These are phyloP conservation scores for Immersiella caudata DNA, from an alignment of 495 filamentous ascomycete genomes.

Conservation along the genomic window DNA sequence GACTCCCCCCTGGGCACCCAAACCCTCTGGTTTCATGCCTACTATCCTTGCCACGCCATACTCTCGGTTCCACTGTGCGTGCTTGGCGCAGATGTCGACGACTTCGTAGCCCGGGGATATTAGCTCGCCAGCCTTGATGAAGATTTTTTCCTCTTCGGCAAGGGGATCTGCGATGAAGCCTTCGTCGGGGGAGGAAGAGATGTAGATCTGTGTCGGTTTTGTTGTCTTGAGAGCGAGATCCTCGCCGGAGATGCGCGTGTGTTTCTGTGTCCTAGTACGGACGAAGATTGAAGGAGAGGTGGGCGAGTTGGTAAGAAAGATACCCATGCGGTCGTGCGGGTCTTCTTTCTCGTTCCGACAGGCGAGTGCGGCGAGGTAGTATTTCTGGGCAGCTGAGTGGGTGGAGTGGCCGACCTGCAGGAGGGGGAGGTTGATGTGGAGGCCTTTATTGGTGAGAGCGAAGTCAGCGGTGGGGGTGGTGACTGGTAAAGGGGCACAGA, in stretches of 20 bases:
- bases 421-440: slow-evolving; percentile 27
- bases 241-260: slow-evolving; percentile 18
- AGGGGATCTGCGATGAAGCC: not conserved
- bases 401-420: slow-evolving; percentile 5
- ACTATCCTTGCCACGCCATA: slow-evolving; percentile 22
- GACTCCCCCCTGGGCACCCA: not conserved
- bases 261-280: slow-evolving; percentile 23
- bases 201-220: slow-evolving; percentile 20
- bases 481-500: slow-evolving; percentile 11
- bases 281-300: slow-evolving; percentile 27
- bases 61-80: slow-evolving; percentile 29
- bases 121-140: slow-evolving; percentile 29
- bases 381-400: slow-evolving; percentile 11
- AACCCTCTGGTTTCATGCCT: not conserved
- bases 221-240: slow-evolving; percentile 16
- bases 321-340: slow-evolving; percentile 22
- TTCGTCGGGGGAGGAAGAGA: slow-evolving; percentile 22
- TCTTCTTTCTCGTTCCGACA: slow-evolving; percentile 23
- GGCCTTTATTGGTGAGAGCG: slow-evolving; percentile 34
- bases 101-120: slow-evolving; percentile 32
- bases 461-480: slow-evolving; percentile 15
- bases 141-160: slow-evolving; percentile 25
- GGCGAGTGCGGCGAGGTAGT: slow-evolving; percentile 28
- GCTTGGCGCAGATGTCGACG: slow-evolving; percentile 19
- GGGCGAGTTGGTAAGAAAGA: slow-evolving; percentile 26